Percentiles rank a stretch among this genome's conserved stretches.
These are phyloP conservation scores for Heteromeles arbutifolia DNA, from an alignment of 306 rosid species.

Conservation along the genomic window DNA sequence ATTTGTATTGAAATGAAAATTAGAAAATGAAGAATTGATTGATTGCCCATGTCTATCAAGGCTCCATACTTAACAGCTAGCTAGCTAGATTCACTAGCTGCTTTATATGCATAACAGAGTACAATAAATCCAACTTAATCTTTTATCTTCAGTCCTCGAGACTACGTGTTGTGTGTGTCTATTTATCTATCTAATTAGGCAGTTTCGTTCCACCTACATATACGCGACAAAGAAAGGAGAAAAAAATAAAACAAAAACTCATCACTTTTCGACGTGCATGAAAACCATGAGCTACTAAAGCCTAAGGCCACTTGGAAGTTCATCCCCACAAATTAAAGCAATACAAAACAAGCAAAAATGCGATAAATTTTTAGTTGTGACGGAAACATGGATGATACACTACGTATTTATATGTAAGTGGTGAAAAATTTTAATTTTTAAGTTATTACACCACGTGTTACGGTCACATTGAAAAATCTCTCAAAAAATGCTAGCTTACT, in stretches of 20 bases:
- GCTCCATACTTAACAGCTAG: neutral
- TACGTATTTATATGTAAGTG: no score
- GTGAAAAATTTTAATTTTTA: no score
- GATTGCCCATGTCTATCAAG: neutral
- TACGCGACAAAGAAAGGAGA: neutral
- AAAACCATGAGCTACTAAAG: neutral
- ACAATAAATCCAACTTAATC: no score
- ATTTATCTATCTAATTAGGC: neutral
- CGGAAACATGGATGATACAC: rapidly evolving
- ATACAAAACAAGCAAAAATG: neutral
- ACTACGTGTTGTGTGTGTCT: neutral
- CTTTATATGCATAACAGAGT: neutral
- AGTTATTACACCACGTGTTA: no score
- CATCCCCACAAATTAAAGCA: neutral
- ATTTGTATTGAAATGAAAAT: neutral
- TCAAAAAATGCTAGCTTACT: no score
- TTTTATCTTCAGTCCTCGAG: no score
- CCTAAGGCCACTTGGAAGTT: neutral
- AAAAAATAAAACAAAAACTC: neutral
- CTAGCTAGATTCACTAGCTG: neutral
- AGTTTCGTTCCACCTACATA: neutral
- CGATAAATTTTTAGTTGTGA: no score
- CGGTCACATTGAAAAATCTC: no score
- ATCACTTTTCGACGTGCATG: neutral
- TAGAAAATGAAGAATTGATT: neutral